phyloP scores from a whole-genome alignment of 2,329 filamentous ascomycete species.

The Eurotiales sp. region DNA sequence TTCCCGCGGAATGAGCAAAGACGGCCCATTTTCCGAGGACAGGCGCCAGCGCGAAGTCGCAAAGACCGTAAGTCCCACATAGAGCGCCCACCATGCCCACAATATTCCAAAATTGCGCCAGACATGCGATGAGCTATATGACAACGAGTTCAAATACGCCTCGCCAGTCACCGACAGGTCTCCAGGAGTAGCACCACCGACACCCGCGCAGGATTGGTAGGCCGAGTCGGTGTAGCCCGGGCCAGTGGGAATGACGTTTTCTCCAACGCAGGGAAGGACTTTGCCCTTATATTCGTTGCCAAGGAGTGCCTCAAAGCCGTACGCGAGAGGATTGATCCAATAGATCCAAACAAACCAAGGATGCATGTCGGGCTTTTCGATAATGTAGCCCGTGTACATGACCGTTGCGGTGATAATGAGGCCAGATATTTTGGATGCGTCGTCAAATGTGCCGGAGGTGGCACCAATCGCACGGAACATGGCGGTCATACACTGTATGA shows the following conservation, averaged over 20 bases:
- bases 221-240: constrained; percentile 23
- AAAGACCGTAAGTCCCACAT: constrained; percentile 55
- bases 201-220: constrained; percentile 51
- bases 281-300: constrained; percentile 36
- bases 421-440: constrained; percentile 52
- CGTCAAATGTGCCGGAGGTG: constrained; percentile 55
- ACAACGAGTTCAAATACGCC: constrained; percentile 55
- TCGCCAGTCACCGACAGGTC: constrained; percentile 52
- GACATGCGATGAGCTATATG: constrained; percentile 50
- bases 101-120: constrained; percentile 62
- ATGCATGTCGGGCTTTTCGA: constrained; percentile 48
- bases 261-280: constrained; percentile 33
- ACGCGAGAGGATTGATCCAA: constrained; percentile 38
- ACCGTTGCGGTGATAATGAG: constrained; percentile 35
- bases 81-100: constrained; percentile 62
- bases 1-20: constrained; percentile 62
- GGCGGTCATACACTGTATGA: constrained; percentile 52
- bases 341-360: constrained; percentile 50
- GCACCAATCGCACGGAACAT: constrained; percentile 57
- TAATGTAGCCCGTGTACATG: constrained; percentile 43
- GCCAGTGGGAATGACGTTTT: constrained; percentile 31
- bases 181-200: constrained; percentile 53
- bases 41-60: constrained; percentile 57
- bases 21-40: constrained; percentile 50
- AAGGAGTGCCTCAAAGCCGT: constrained; percentile 36